Base-by-base conservation (phyloP, 352 stramenopile species). In the Globisporangium polare region DNA sequence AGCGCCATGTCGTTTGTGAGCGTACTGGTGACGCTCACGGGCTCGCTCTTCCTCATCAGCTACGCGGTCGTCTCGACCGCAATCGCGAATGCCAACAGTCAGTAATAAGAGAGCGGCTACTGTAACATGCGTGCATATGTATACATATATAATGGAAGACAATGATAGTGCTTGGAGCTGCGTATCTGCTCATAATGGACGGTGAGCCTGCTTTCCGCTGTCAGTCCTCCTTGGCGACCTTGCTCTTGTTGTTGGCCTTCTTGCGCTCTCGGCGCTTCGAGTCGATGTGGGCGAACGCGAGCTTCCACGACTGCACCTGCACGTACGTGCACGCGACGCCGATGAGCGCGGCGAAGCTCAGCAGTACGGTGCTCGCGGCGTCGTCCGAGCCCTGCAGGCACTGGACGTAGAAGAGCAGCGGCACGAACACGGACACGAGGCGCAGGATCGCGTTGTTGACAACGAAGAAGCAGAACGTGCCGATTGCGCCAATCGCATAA, bases 241-340 rank as follows among this genome's bases (percentile, higher is more conserved):
- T 66, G 53, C 13, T 60, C 52, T 84, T 83, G 37, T 70, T 56
- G 4, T 47, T 76, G 37, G 43, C 45, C 22, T 65, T 71, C 18
- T 67, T 64, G 9, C 24, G 52, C 43, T 62, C 59, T 31, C 63
- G 51, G 27, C 57, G 43, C 51, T 62, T 66, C 42, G 35, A 68
- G 6, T 62, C 68, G 15, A 87, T 35, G 58, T 78, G 71, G 17
- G 78, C 72, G n/a, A 75, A 79, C 46, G 80, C 74, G n/a, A 83
- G 65, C 20, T 80, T 58, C 63, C 81, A 77, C 33, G 79, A 85
- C 7, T 67, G 51, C 41, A 86, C 60, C 53, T 89, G 81, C 31
- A 86, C 67, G 56, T 80, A 86, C 17, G 79, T 88, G 49, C 79
- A 91, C 26, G 67, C 72, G 15, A 76, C 63, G 37, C 81, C 81